Evolutionary conservation across 768 basidiomycete species (phyloP).

Genomic region (Chalciporus piperatus): DNA sequence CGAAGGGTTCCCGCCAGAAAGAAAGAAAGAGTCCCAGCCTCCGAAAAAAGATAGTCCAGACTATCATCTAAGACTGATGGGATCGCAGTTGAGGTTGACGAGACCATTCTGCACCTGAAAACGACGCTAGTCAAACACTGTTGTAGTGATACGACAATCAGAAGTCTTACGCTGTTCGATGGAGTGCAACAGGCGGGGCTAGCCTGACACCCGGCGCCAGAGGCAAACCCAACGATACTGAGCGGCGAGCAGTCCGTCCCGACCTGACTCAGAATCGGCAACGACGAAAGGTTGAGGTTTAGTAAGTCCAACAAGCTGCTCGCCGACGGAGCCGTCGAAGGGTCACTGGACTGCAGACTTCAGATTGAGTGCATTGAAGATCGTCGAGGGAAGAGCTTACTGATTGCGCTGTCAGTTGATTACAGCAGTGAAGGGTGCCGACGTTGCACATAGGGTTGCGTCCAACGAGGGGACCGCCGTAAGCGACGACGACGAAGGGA

Average conservation of each 20-base stretch:
- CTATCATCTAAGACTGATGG: constrained; percentile 7
- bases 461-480: constrained; percentile 17
- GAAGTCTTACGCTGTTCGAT: constrained; percentile 13
- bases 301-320: constrained; percentile 1
- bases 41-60: constrained; percentile 1
- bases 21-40: constrained; percentile 1
- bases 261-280: constrained; percentile 2
- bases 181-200: constrained; percentile 25
- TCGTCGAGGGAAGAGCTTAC: constrained; percentile 10
- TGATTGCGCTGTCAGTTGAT: constrained; percentile 7
- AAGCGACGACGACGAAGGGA: constrained; percentile 17
- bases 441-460: constrained; percentile 27
- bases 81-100: constrained; percentile 26
- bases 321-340: constrained; percentile 1
- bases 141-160: neutral
- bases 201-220: constrained; percentile 11
- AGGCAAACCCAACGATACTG: constrained; percentile 22
- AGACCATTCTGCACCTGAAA: constrained; percentile 18
- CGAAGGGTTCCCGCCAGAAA: constrained; percentile 8
- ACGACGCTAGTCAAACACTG: neutral
- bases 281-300: neutral
- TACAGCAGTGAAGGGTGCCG: constrained; percentile 21
- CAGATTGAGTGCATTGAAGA: constrained; percentile 4
- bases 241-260: constrained; percentile 22
- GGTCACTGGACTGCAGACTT: constrained; percentile 9